Evolutionary conservation across 306 rosid genomes (phyloP).

Genomic region (Fragaria ananassa): DNA sequence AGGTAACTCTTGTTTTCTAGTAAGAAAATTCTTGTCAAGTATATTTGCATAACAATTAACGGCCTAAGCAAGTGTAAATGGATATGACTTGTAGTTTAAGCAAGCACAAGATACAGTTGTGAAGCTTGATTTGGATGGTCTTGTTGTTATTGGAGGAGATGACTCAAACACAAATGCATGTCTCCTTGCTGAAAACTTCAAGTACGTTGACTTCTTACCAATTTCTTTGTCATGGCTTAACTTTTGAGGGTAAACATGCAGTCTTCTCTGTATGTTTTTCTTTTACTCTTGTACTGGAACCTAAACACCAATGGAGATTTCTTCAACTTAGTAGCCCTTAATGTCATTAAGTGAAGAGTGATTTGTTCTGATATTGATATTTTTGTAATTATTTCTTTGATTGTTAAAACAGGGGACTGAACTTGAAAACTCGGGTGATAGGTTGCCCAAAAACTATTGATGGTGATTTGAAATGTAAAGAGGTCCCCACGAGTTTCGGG

Average conservation of each 20-base stretch:
- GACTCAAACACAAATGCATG: conserved; percentile 99
- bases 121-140: conserved; percentile 95
- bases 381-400: neutral
- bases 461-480: conserved; percentile 93
- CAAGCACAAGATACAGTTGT: conserved; percentile 87
- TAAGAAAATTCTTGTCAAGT: neutral
- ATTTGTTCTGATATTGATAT: conserved; percentile 7
- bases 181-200: conserved; percentile 97
- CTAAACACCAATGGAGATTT: neutral
- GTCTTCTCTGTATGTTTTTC: conserved; percentile 14
- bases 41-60: conserved; percentile 5
- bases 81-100: conserved; percentile 54
- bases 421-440: conserved; percentile 72
- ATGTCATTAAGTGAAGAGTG: neutral
- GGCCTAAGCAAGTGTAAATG: conserved; percentile 29
- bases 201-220: conserved; percentile 34
- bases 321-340: neutral
- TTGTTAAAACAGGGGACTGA: conserved; percentile 58
- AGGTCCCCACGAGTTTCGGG: conserved; percentile 95
- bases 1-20: conserved; percentile 45
- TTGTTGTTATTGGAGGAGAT: conserved; percentile 97
- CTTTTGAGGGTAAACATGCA: conserved; percentile 12
- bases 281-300: neutral
- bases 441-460: conserved; percentile 99
- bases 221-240: neutral